Base-by-base conservation (phyloP, 2,329 filamentous ascomycete species). In the Cyanodermella asteris region DNA sequence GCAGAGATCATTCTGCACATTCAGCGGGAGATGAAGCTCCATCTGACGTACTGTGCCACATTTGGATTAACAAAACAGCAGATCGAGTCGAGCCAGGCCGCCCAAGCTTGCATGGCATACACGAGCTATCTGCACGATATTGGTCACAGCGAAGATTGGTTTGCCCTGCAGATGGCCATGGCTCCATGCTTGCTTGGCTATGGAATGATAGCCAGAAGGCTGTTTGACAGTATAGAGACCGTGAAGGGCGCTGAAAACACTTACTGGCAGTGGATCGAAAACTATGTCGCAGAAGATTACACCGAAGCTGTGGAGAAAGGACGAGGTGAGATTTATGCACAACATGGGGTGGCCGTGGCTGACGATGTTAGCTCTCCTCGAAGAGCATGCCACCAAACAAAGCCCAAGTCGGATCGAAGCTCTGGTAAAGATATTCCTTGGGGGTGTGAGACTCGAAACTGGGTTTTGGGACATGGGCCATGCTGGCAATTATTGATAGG, bases 251-350 rank as follows among this genome's bases (percentile, higher is more conserved):
- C 19, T 56, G 65, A 56, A 0, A 90, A 84, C 43, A 57, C 51
- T 11, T 94, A 91, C 51, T 87, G 75, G 72, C 63, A 69, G 22
- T 94, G 84, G 84, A 78, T 94, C 35, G 59, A 82, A 42, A 90
- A 78, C 40, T 94, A 93, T 42, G 64, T 75, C 10, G 74, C 71
- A 3, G 70, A 77, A 1, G 76, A 87, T 43, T 93, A 91, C 36
- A 50, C 57, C 1, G 57, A 69, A 32, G 76, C 77, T 5, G 75
- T 90, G 27, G 56, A 55, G 34, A 57, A 66, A 3, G 78, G 77
- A 13, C 66, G 61, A 27, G 67, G 75, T 78, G 51, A 47, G 61
- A 43, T 16, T 10, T 10, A 10, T 28, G n/a, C 10, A 6, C 13
- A 7, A 14, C 17, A 13, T 11, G n/a, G n/a, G 19, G 19, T 20